Percentiles rank a stretch among this genome's conserved stretches.
These are phyloP conservation scores for Periconia sp. DNA, from an alignment of 2,329 filamentous ascomycete genomes.

Conservation along the genomic window DNA sequence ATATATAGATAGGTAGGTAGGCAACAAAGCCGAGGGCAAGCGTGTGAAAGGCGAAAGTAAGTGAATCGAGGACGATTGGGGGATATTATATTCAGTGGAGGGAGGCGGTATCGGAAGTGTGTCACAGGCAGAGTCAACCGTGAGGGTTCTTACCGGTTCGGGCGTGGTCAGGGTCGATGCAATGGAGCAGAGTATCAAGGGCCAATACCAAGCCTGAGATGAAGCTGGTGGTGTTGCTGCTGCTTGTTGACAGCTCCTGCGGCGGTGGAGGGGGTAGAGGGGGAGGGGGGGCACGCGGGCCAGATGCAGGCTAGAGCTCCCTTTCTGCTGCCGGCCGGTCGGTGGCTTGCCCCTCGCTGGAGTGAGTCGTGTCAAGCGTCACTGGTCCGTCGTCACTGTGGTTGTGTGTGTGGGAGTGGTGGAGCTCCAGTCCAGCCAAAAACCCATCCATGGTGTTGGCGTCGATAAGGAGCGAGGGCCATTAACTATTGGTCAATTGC, in stretches of 20 bases:
- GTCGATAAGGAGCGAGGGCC: neutral
- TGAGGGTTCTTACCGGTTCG: neutral
- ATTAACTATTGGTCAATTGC: neutral
- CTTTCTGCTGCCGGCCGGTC: conserved; percentile 3
- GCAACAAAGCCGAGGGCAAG: no score
- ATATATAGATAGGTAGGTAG: no score
- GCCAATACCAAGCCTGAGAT: conserved; percentile 6
- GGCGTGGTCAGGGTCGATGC: conserved; percentile 7
- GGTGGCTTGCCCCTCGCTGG: neutral
- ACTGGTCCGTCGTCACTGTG: no score
- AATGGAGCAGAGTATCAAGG: neutral
- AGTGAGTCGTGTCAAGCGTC: neutral
- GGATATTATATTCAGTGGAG: neutral
- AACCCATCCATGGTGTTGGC: neutral
- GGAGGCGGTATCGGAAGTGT: conserved; percentile 24
- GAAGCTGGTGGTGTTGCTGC: conserved; percentile 17
- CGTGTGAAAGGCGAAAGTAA: conserved; percentile 3
- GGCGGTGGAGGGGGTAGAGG: no score
- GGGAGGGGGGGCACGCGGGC: conserved; percentile 10
- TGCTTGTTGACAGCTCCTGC: conserved; percentile 1
- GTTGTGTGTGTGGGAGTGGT: neutral
- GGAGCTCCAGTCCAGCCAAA: neutral
- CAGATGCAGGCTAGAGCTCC: conserved; percentile 29
- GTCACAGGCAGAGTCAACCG: neutral
- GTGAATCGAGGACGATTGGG: neutral